A percentile compares a stretch with the other conserved stretches of the same genome.
Conservation (phyloP, 768 basidiomycete species). For the Tylopilus cervinicoccineus region DNA sequence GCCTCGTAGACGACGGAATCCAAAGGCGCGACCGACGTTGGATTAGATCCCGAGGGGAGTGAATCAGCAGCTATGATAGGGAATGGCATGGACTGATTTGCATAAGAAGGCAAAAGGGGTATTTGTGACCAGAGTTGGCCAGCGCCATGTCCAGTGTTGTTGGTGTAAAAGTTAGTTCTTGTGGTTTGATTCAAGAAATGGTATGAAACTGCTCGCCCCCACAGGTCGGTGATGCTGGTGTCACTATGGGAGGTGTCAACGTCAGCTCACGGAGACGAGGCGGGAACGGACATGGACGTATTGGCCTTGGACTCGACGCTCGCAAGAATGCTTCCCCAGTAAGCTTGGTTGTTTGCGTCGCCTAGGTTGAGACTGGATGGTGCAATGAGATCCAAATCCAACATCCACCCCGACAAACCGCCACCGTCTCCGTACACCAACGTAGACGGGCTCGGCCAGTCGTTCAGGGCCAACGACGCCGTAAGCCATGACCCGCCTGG, state of each 20-base stretch:
- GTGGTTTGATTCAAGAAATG: conserved; percentile 72
- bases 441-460: conserved; percentile 54
- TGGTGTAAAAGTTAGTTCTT: conserved; percentile 54
- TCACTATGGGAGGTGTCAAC: conserved; percentile 36
- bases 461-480: conserved; percentile 58
- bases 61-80: conserved; percentile 64
- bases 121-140: conserved; percentile 67
- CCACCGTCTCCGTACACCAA: conserved; percentile 56
- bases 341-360: conserved; percentile 45
- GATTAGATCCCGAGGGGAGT: conserved; percentile 41
- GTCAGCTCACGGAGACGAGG: not conserved
- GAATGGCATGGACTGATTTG: conserved; percentile 51
- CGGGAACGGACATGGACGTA: conserved; percentile 44
- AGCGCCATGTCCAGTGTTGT: conserved; percentile 61
- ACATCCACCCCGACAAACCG: conserved; percentile 48
- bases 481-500: conserved; percentile 67
- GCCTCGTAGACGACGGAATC: conserved; percentile 59
- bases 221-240: conserved; percentile 63
- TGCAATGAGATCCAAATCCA: conserved; percentile 52
- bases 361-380: conserved; percentile 50
- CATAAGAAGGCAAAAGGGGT: conserved; percentile 47
- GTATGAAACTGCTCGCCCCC: conserved; percentile 61
- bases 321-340: conserved; percentile 50
- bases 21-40: conserved; percentile 37
- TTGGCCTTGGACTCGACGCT: conserved; percentile 55